Evolutionary conservation across 257 asterid species (phyloP).

Genomic region (Solanum medicagineum): DNA sequence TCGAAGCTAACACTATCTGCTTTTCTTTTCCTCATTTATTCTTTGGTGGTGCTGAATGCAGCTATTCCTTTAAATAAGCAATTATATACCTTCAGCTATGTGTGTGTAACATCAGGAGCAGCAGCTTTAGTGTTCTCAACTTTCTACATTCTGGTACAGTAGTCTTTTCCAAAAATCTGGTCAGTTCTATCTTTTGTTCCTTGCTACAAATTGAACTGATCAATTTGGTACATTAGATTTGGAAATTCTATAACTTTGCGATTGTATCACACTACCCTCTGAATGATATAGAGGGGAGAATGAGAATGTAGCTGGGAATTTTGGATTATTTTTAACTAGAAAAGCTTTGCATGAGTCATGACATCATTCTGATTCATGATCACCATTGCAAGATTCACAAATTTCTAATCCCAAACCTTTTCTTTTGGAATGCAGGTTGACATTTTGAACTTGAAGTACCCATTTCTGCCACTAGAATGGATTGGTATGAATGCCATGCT

Average conservation of each 20-base stretch:
- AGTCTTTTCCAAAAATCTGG: not conserved
- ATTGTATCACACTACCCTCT: not conserved
- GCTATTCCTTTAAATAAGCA: constrained; percentile 76
- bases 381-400: not conserved
- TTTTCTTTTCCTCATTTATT: not conserved
- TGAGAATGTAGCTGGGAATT: not conserved
- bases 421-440: constrained; percentile 33
- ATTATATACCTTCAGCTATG: constrained; percentile 63
- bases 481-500: constrained; percentile 83
- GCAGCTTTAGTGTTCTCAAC: constrained; percentile 57
- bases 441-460: constrained; percentile 28
- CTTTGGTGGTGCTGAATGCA: constrained; percentile 13
- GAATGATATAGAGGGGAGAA: not conserved
- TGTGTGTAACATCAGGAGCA: constrained; percentile 62
- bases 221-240: not conserved
- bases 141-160: constrained; percentile 47
- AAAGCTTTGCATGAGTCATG: not conserved
- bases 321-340: not conserved
- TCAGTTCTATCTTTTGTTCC: not conserved
- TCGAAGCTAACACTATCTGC: not conserved
- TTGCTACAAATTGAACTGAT: not conserved
- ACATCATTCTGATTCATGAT: not conserved
- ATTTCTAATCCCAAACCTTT: not conserved
- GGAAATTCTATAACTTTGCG: not conserved
- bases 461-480: constrained; percentile 60